A percentile compares a stretch with the other conserved stretches of the same genome.
These are phyloP conservation scores for Colletotrichum agaves DNA, from an alignment of 2,329 filamentous ascomycete species.

Conservation along the genomic window DNA sequence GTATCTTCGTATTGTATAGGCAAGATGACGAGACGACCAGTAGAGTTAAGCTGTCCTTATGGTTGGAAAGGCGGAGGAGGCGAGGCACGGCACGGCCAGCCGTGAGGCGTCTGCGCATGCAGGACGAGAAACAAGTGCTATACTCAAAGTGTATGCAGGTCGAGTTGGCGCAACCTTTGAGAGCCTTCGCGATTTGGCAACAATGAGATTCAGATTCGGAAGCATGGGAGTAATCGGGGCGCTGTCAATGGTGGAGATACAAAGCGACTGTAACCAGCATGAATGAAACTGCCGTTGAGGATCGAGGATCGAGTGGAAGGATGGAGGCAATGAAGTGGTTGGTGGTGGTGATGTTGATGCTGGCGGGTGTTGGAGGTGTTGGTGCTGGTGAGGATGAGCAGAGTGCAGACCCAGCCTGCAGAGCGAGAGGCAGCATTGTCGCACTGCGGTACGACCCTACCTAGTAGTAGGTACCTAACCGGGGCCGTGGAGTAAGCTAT, in stretches of 20 bases:
- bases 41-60: not conserved
- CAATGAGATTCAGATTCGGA: not conserved
- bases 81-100: not conserved
- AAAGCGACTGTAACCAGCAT: not conserved
- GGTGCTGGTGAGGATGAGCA: not conserved
- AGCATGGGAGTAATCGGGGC: not conserved
- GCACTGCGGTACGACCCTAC: not conserved
- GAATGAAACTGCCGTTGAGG: not conserved
- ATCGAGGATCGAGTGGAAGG: slow-evolving; percentile 14
- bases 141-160: not conserved
- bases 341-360: not conserved
- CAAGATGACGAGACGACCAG: too few species aligned
- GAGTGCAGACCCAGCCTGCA: not conserved
- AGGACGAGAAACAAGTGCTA: not conserved
- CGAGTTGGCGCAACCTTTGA: too few species aligned
- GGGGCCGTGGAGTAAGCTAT: not conserved
- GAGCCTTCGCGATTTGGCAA: not conserved
- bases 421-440: not conserved
- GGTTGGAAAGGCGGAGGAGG: slow-evolving; percentile 16
- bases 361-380: not conserved
- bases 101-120: not conserved
- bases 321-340: not conserved
- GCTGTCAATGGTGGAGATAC: too few species aligned
- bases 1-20: too few species aligned
- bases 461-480: not conserved